Evolutionary conservation across 2,329 filamentous ascomycete species (phyloP), one percentile per base, ranked within the genome.

Genomic region (Elsinoe perseae): DNA sequence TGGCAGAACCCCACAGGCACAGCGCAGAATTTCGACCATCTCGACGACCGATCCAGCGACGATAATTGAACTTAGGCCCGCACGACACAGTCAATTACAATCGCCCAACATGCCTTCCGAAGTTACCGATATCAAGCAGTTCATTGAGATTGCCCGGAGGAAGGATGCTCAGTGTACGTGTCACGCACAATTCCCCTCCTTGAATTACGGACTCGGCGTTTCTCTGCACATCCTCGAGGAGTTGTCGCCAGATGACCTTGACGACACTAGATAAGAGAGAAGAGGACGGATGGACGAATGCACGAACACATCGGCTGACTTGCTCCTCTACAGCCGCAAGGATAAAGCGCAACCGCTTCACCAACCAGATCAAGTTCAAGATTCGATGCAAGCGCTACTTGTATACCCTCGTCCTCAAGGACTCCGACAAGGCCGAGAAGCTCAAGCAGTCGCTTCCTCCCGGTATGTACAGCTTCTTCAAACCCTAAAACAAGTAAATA

Each of bases 121-220:
- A 88, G 87, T 96, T 77, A 88, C 85, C 75, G 93, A 97, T 76
- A 97, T 97, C 84, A 97, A 98, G 75, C 76, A 95, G 84, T 98
- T 98, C 89, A 95, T 98, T 78, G 93, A 97, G 87, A 95, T 98
- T 84, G 95, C 89, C 86, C 87, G 92, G 79, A 88, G 93, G 77
- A 95, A 95, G 83, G 95, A 98, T 85, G 93, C 93, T 76, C 95
- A 88, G 75, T 95, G 93, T 98, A 88, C 72, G 90, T 91, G 59
- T 55, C 36, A 46, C 40, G 21, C 2, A 36, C 27, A n/a, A 4
- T 20, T 18, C 27, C 18, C 46, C n/a, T n/a, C n/a, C n/a, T n/a
- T n/a, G n/a, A n/a, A n/a, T n/a, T 14, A 12, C 10, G 32, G 32
- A 36, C 10, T 36, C 5, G 10, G 32, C 32, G n/a, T 6, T 12